A percentile compares a stretch with the other conserved stretches of the same genome.
Evolutionary conservation across 2,329 filamentous ascomycete genomes (phyloP).

Genomic region (Colletotrichum destructivum): DNA sequence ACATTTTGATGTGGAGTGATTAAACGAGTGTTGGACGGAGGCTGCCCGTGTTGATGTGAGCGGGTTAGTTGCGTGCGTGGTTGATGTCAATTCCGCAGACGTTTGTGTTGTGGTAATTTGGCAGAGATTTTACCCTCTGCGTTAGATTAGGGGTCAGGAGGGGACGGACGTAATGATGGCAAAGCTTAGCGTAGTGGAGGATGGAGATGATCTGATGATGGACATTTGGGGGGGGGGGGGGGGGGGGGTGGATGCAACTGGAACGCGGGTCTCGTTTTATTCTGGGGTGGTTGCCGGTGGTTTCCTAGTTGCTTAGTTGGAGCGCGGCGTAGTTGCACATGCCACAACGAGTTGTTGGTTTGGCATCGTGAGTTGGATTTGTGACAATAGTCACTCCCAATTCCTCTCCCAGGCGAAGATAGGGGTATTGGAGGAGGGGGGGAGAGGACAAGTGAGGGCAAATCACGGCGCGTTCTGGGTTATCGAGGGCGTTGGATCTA

Average conservation of each 20-base stretch:
- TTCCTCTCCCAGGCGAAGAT: too few species aligned
- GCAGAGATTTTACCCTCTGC: conserved; percentile 1
- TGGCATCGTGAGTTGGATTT: not conserved
- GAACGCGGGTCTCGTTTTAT: not conserved
- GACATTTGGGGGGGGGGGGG: not conserved
- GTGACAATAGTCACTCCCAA: not conserved
- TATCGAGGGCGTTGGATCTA: not conserved
- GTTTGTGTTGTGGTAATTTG: not conserved
- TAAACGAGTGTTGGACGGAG: not conserved
- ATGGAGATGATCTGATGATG: conserved; percentile 8
- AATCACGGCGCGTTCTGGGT: not conserved
- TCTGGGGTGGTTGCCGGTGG: not conserved
- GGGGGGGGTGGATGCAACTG: not conserved
- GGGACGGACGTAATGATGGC: not conserved
- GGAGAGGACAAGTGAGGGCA: not conserved
- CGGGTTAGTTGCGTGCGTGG: not conserved
- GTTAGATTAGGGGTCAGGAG: not conserved
- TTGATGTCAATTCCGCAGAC: conserved; percentile 11
- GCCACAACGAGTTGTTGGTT: not conserved
- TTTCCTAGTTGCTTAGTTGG: not conserved
- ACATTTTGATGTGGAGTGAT: not conserved
- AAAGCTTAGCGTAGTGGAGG: conserved; percentile 4
- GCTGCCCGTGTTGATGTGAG: not conserved
- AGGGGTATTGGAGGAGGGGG: not conserved
- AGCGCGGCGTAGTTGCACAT: not conserved